Conservation (phyloP, 2,329 filamentous ascomycete genomes). For the Magnaporthiopsis poae region DNA sequence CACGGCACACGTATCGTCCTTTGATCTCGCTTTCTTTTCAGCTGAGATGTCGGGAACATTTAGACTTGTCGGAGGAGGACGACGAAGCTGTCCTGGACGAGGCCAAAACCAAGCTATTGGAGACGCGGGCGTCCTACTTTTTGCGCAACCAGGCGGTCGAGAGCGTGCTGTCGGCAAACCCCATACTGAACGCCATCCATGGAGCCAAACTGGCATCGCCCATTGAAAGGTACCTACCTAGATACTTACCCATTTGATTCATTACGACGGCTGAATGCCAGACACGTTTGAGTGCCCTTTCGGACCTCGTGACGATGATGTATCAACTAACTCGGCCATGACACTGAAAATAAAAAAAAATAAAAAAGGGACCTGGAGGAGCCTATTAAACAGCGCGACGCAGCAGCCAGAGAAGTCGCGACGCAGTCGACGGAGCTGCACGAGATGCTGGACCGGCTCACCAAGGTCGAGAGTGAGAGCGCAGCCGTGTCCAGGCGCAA, state of each 20-base stretch:
- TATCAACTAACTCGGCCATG: constrained; percentile 6
- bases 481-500: constrained; percentile 50
- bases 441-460: constrained; percentile 41
- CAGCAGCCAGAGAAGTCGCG: constrained; percentile 53
- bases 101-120: constrained; percentile 57
- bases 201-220: constrained; percentile 52
- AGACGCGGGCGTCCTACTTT: constrained; percentile 59
- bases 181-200: constrained; percentile 69
- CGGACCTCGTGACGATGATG: background rate
- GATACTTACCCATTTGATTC: background rate
- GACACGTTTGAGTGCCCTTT: background rate
- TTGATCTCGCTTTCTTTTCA: background rate
- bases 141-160: constrained; percentile 61
- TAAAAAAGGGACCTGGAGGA: constrained; percentile 57
- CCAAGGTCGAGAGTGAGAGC: constrained; percentile 47
- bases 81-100: constrained; percentile 37
- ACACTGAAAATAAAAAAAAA: background rate
- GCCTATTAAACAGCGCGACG: constrained; percentile 57
- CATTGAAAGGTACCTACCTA: constrained; percentile 51
- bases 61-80: background rate
- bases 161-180: constrained; percentile 60
- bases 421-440: constrained; percentile 46
- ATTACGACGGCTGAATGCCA: background rate
- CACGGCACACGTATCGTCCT: background rate
- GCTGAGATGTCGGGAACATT: background rate